Percentiles rank a stretch among this genome's conserved stretches.
Evolutionary conservation across 176 grass and related monocot genomes (phyloP).

Genomic region (Aegilops longissima): DNA sequence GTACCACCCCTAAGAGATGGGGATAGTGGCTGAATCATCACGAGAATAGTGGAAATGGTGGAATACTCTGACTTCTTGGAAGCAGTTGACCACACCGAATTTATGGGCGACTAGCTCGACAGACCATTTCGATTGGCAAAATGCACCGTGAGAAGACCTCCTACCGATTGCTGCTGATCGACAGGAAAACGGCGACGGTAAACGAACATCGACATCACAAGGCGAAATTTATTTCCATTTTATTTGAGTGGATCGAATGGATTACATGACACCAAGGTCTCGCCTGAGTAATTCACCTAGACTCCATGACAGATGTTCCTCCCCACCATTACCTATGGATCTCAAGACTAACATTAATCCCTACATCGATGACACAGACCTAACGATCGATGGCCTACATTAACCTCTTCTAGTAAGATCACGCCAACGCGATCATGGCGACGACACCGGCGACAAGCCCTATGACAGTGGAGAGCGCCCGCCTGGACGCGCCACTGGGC

Average conservation of each 20-base stretch:
- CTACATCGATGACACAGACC: neutral
- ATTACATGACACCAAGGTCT: conserved; percentile 22
- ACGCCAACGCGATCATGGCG: conserved; percentile 11
- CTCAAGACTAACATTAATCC: neutral
- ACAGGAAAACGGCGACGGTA: neutral
- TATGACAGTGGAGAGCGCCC: neutral
- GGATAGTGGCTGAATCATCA: neutral
- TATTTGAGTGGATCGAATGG: neutral
- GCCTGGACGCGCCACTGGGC: conserved; percentile 9
- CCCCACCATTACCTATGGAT: neutral
- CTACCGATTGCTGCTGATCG: neutral
- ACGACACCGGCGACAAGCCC: neutral
- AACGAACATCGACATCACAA: neutral
- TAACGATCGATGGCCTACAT: neutral
- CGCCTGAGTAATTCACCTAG: neutral
- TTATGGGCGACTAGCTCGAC: neutral
- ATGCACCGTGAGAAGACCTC: neutral
- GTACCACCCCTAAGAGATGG: neutral
- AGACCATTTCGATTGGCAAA: neutral
- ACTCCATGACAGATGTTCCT: neutral
- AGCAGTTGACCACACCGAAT: neutral
- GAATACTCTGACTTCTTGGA: neutral
- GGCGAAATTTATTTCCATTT: conserved; percentile 8
- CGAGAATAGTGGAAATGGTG: neutral
- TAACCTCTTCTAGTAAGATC: neutral